Percentiles rank a stretch among this genome's conserved stretches.
Evolutionary conservation across 495 filamentous ascomycete genomes (phyloP).

Genomic region (Choiromyces venosus): DNA sequence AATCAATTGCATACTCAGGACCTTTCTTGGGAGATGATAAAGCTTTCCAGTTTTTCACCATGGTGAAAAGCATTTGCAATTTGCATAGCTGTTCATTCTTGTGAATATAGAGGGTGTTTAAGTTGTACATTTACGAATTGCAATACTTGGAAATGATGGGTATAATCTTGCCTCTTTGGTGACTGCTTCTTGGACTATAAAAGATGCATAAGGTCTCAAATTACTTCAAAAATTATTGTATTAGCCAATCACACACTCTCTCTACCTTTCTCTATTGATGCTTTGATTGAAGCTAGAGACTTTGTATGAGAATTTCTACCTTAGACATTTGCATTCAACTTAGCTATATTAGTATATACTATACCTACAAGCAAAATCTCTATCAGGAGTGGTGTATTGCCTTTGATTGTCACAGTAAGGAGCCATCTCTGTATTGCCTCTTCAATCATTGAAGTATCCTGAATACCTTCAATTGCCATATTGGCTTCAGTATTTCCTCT

Average conservation of each 20-base stretch:
- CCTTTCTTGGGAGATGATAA: neutral
- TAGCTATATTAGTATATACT: neutral
- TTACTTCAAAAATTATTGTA: neutral
- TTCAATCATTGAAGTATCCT: too few species aligned
- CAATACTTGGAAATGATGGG: neutral
- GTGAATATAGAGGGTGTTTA: neutral
- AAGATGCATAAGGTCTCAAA: neutral
- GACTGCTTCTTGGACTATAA: neutral
- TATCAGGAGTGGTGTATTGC: neutral
- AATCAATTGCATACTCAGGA: neutral
- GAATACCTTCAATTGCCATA: too few species aligned
- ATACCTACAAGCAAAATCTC: neutral
- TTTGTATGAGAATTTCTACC: too few species aligned
- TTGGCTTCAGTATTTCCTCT: too few species aligned
- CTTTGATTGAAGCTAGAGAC: too few species aligned
- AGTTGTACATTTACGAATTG: neutral
- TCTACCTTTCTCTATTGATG: too few species aligned
- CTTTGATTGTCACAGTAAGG: neutral
- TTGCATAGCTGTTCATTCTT: neutral
- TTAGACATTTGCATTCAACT: neutral
- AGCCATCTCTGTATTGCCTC: too few species aligned
- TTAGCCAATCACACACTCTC: neutral
- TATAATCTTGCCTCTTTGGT: neutral
- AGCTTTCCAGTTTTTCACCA: neutral
- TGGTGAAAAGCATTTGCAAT: neutral